Base-by-base conservation (phyloP, 1,139 yeast species). In the Eremothecium coryli region DNA sequence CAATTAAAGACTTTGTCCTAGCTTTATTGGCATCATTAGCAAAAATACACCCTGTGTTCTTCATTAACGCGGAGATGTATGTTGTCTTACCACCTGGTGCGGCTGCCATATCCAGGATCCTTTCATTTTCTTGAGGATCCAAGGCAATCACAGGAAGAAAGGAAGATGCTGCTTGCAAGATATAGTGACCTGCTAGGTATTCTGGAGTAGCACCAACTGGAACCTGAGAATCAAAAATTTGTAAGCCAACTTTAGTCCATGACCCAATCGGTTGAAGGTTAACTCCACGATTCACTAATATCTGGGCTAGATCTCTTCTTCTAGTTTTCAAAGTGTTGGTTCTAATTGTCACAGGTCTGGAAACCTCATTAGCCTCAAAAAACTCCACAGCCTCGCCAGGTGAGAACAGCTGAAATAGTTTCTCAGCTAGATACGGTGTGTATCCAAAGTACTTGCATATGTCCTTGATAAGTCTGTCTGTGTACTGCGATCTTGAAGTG, bases 21-120 rank as follows among this genome's bases (percentile, higher is more conserved):
- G 93, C 85, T 60, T 88, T 90, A 66, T 85, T 88, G 40, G 94
- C 82, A 65, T 93, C 99, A 61, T 93, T 93, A 37, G 99, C 99
- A 58, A 93, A 88, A 12, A 93, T 82, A 59, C 93, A 79, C 23
- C 99, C 99, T 3, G 98, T 90, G 60, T 90, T 93, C 58, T 93
- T 93, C 97, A 90, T 90, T 62, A 88, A 65, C 1, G 98, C 98
- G 27, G 95, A 78, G 38, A 93, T 78, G 56, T 86, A 90, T 2
- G 99, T 90, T 8, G 98, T 86, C 58, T 93, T 93, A 62, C 99
- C 99, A 66, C 99, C 99, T 46, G 99, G 99, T 14, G 99, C 97
- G 39, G 98, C 94, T 27, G 99, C 98, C 98, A 93, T 93, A 65
- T 93, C 99, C 46, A 93, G 69, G 32, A 93, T 70, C 55, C 98